Base-by-base conservation (phyloP, 352 stramenopile species). In the Aphanomyces cochlioides region DNA sequence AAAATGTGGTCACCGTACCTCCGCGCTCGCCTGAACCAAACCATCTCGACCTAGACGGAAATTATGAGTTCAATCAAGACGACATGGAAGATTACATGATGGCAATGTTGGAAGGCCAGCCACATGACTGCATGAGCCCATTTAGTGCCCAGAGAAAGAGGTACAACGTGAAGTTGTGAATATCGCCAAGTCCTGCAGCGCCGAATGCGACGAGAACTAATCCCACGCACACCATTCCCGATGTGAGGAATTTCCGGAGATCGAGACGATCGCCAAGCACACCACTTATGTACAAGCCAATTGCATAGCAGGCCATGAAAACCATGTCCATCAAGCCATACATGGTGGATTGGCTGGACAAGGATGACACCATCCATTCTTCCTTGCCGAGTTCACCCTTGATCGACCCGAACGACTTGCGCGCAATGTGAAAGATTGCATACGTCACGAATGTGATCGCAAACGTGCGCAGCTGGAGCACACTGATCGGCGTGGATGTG, bases 81-180 rank as follows among this genome's bases (percentile, higher is more conserved):
- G 10, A 17, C 2, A 10, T 6, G 3, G 19, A 10, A 13, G 91
- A 6, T 37, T 67, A 72, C 73, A 78, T 78, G 47, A 78, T 59
- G 8, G 71, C 61, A 28, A 78, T 64, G 37, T 71, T 72, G 19
- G 68, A 74, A 21, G 73, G 73, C 73, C 73, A 78, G 2, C 73
- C 73, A 13, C 39, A 63, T 12, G 69, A 73, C 53, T 78, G 73
- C 37, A 78, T 73, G 39, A 74, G 15, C 13, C 73, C 73, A 47
- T 73, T 63, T 15, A 76, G 8, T 19, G 45, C 73, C 47, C 75
- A 73, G 13, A 78, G 36, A 13, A 34, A n/a, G 0, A 73, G 47
- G 73, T 77, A 78, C 41, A 76, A 78, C 37, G 21, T 47, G 56
- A 77, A 48, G 45, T 19, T n/a, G 71, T 78, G 73, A 5, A 74